phyloP scores from a whole-genome alignment of 805 yeast genomes.

The Priceomyces castillae region DNA sequence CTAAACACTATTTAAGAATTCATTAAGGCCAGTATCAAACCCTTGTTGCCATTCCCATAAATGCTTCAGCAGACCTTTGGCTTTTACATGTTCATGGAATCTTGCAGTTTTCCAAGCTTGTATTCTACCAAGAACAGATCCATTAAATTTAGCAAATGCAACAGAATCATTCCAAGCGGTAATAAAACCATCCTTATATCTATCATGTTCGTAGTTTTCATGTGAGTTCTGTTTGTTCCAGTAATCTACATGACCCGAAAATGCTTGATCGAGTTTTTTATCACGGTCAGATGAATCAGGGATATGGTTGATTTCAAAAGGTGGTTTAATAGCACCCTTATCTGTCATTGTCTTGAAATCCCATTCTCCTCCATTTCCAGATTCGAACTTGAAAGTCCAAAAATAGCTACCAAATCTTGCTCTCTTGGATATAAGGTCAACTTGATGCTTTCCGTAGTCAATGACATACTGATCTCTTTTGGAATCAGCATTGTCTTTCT shows the following conservation, averaged over 20 bases:
- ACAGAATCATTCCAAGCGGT: slow-evolving; percentile 72
- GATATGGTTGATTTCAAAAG: slow-evolving; percentile 20
- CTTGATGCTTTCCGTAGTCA: slow-evolving; percentile 61
- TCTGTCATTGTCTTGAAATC: slow-evolving; percentile 78
- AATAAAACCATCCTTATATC: slow-evolving; percentile 75
- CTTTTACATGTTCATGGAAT: slow-evolving; percentile 54
- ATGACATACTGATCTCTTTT: slow-evolving; percentile 54
- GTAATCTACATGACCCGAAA: slow-evolving; percentile 53
- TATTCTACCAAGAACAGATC: slow-evolving; percentile 70
- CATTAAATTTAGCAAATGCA: slow-evolving; percentile 66
- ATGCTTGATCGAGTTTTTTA: slow-evolving; percentile 35
- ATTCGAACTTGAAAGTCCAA: slow-evolving; percentile 86
- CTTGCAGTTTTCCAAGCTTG: slow-evolving; percentile 69
- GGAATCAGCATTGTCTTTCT: slow-evolving; percentile 38
- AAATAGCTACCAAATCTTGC: slow-evolving; percentile 75
- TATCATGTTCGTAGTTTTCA: slow-evolving; percentile 72
- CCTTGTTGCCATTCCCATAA: slow-evolving; percentile 94
- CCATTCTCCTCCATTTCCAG: slow-evolving; percentile 97
- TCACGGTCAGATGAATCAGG: slow-evolving; percentile 45
- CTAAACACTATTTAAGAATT: slow-evolving; percentile 26
- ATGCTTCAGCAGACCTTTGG: slow-evolving; percentile 54
- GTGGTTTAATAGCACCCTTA: slow-evolving; percentile 44
- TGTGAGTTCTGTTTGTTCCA: slow-evolving; percentile 63
- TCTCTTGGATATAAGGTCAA: slow-evolving; percentile 44
- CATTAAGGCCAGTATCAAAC: slow-evolving; percentile 58